Evolutionary conservation across 2,329 filamentous ascomycete species (phyloP), one percentile per base, ranked within the genome.

Genomic region (Blastomyces percursus): DNA sequence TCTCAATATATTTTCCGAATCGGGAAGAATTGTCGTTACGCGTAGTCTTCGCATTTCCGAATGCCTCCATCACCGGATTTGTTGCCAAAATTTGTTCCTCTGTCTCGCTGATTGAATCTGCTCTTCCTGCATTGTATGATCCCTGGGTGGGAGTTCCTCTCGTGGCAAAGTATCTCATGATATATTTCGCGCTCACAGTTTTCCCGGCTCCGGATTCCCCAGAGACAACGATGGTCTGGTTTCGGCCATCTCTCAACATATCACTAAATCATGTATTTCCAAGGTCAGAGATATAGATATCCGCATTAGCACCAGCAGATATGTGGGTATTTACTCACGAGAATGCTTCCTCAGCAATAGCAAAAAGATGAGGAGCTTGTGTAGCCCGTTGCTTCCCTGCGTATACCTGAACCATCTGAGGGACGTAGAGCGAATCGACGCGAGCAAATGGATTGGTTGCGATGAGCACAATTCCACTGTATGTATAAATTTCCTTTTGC

Each of bases 1-100:
- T 99, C 79, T 99, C 94, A 70, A 99, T 97, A 76, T 99, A 99
- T 82, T 99, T 99, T 75, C 94, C 94, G 77, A 99, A 99, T 72
- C 94, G 86, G 51, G 94, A 99, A 54, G 94, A 99, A 79, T 99
- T 99, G 79, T 99, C 94, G 79, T 99, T 99, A 75, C 94, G 85
- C 12, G 94, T 99, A n/a, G 94, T 99, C 80, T 99, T 99, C 61
- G 94, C 94, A 80, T 99, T 99, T 75, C 94, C 94, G 73, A 99
- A 99, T 42, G 94, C 93, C 84, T 99, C 94, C 94, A 99, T 99
- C 74, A 99, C 96, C 48, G 94, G 94, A 75, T 99, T 99, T 61
- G 94, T 99, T 38, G 94, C 94, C 68, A 99, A 80, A 73, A 99
- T 99, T 75, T 96, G 92, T 80, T 99, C 93, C 78, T 99, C 94